phyloP scores from a whole-genome alignment of 139 green algal species.

The Pleodorina starrii region DNA sequence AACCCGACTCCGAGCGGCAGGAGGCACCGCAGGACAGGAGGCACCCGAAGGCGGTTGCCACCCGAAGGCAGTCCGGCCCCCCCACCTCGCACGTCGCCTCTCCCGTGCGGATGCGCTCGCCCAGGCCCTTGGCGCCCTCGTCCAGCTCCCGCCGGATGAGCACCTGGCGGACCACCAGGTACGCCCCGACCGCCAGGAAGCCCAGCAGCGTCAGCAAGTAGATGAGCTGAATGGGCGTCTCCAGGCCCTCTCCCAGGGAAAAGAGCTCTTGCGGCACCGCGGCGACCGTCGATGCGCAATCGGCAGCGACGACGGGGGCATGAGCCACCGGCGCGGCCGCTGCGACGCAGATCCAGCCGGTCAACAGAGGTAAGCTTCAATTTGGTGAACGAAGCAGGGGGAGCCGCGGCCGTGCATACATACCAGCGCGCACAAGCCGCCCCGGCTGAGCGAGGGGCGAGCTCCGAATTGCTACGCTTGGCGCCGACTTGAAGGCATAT shows the following conservation, averaged over 20 bases:
- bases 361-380: not conserved
- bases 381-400: not conserved
- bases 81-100: constrained; percentile 85
- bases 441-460: not conserved
- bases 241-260: constrained; percentile 82
- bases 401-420: not conserved
- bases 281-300: constrained; percentile 9
- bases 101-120: constrained; percentile 90
- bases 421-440: constrained; percentile 11
- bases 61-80: not conserved
- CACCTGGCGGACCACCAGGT: constrained; percentile 96
- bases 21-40: too few relatives aligned
- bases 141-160: constrained; percentile 96
- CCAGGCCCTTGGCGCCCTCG: constrained; percentile 95
- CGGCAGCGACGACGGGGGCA: not conserved
- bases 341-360: constrained; percentile 2
- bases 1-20: too few relatives aligned
- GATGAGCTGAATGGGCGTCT: constrained; percentile 91
- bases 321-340: not conserved
- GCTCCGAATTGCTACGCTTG: not conserved
- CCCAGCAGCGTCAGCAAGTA: constrained; percentile 92
- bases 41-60: not conserved
- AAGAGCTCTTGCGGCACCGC: constrained; percentile 39
- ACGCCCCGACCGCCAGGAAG: constrained; percentile 90
- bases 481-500: not conserved